Conservation (phyloP, 495 filamentous ascomycete species). For the Hypomontagnella monticulosa region DNA sequence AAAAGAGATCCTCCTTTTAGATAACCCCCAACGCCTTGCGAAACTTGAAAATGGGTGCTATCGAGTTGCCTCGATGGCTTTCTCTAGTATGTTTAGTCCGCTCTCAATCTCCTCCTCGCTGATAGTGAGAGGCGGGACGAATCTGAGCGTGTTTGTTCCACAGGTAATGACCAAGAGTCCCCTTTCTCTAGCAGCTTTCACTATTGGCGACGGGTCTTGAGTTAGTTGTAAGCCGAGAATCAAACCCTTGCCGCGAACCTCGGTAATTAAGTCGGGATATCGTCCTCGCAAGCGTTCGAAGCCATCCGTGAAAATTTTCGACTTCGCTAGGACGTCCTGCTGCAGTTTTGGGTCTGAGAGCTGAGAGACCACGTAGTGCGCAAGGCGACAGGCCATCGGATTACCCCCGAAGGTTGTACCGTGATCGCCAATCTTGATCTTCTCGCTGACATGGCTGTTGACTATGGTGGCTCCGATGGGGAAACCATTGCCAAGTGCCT, state of each 20-base stretch:
- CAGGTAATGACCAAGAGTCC: slow-evolving; percentile 92
- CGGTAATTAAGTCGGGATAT: slow-evolving; percentile 76
- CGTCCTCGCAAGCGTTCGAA: slow-evolving; percentile 70
- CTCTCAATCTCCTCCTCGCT: slow-evolving; percentile 77
- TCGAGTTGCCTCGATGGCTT: slow-evolving; percentile 67
- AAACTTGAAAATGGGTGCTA: slow-evolving; percentile 11
- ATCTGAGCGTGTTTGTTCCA: slow-evolving; percentile 86
- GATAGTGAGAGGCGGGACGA: slow-evolving; percentile 85
- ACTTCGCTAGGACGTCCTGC: slow-evolving; percentile 69
- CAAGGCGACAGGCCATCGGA: slow-evolving; percentile 84
- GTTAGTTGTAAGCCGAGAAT: slow-evolving; percentile 86
- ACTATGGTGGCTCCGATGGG: slow-evolving; percentile 94
- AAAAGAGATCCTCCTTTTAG: slow-evolving; percentile 16
- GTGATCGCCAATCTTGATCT: slow-evolving; percentile 92
- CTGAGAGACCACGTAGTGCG: slow-evolving; percentile 81
- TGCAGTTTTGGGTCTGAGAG: slow-evolving; percentile 74
- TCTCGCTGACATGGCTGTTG: slow-evolving; percentile 75
- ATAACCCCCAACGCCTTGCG: slow-evolving; percentile 29
- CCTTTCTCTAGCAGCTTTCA: slow-evolving; percentile 86
- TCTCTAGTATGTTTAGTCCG: slow-evolving; percentile 77
- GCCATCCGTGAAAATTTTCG: slow-evolving; percentile 67
- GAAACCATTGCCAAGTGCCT: slow-evolving; percentile 95
- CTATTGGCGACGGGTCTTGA: slow-evolving; percentile 71
- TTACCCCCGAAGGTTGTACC: slow-evolving; percentile 98
- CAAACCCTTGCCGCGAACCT: slow-evolving; percentile 84